These are phyloP conservation scores for Didymella sp. DNA, from an alignment of 2,329 filamentous ascomycete species.

Conservation along the genomic window DNA sequence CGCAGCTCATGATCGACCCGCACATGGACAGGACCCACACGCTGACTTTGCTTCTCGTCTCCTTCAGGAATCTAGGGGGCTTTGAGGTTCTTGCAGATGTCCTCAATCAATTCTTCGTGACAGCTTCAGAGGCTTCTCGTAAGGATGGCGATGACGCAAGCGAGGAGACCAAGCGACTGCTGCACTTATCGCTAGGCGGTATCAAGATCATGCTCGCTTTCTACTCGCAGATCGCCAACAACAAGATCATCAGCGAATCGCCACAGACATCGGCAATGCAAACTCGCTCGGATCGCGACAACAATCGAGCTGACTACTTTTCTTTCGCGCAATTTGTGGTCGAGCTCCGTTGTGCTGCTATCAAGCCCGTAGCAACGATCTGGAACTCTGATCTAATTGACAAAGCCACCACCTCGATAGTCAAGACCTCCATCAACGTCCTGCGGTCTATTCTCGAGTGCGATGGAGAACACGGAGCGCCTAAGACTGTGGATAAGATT, in stretches of 20 bases:
- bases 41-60: conserved; percentile 77
- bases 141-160: conserved; percentile 53
- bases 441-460: conserved; percentile 77
- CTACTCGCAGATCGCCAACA: conserved; percentile 76
- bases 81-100: conserved; percentile 76
- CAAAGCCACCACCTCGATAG: conserved; percentile 76
- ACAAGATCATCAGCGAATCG: conserved; percentile 82
- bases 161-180: conserved; percentile 50
- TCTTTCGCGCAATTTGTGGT: conserved; percentile 79
- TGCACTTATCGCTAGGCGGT: conserved; percentile 62
- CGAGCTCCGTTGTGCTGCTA: conserved; percentile 79
- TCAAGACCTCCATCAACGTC: conserved; percentile 82
- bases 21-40: conserved; percentile 51
- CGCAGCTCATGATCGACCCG: conserved; percentile 79
- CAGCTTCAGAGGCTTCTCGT: conserved; percentile 59
- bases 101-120: conserved; percentile 70
- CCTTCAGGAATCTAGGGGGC: conserved; percentile 83
- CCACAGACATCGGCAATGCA: conserved; percentile 65
- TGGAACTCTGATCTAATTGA: conserved; percentile 89
- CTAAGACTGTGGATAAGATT: conserved; percentile 67
- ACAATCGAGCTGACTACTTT: conserved; percentile 67
- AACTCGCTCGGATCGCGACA: conserved; percentile 60
- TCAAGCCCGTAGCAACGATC: conserved; percentile 76
- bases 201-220: conserved; percentile 86
- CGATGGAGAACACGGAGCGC: conserved; percentile 75